Evolutionary conservation across 1,139 yeast species (phyloP).

Genomic region (Pneumocystis wakefieldiae): DNA sequence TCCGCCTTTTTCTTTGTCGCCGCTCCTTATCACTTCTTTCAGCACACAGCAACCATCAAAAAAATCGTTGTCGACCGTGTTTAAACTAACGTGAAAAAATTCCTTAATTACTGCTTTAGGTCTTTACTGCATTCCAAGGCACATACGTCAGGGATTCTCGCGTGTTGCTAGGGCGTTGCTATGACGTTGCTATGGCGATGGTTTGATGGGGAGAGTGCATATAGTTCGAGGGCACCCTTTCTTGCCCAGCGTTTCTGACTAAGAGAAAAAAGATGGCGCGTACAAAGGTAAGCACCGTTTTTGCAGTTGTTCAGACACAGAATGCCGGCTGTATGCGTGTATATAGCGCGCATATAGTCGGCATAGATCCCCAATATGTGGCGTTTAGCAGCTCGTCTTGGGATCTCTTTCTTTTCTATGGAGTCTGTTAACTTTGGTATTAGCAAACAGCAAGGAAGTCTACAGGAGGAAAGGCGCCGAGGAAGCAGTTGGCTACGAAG

Average conservation of each 20-base stretch:
- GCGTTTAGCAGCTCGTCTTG: not conserved
- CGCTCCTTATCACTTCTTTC: too few relatives aligned
- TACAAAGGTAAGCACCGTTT: not conserved
- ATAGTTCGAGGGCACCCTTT: too few relatives aligned
- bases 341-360: too few relatives aligned
- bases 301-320: not conserved
- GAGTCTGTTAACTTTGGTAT: slow-evolving; percentile 21
- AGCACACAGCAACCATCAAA: too few relatives aligned
- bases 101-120: too few relatives aligned
- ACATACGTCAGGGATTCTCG: too few relatives aligned
- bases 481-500: slow-evolving; percentile 97
- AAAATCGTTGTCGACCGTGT: too few relatives aligned
- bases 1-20: too few relatives aligned
- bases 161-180: too few relatives aligned
- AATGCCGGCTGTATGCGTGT: not conserved
- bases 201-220: not conserved
- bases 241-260: too few relatives aligned
- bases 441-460: slow-evolving; percentile 98
- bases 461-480: slow-evolving; percentile 99
- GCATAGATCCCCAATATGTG: not conserved
- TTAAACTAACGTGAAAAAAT: too few relatives aligned
- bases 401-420: not conserved
- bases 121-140: too few relatives aligned
- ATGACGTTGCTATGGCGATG: not conserved
- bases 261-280: not conserved